Evolutionary conservation across 73 alveolate species (phyloP).

Genomic region (Stentor coeruleus): DNA sequence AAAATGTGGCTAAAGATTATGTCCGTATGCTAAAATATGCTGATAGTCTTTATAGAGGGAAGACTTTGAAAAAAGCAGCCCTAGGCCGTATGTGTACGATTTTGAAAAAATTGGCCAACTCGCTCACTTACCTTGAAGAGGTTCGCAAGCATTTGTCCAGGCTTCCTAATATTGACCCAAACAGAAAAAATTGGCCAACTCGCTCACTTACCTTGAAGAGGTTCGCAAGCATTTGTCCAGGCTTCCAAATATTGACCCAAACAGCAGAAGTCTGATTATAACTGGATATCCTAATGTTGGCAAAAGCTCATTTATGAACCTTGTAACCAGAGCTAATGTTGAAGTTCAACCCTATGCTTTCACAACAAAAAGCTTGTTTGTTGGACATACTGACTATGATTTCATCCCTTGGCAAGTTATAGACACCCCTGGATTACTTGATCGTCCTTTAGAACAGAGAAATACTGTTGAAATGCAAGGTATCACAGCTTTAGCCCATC

Average conservation of each 20-base stretch:
- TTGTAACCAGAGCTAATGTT: slow-evolving; percentile 88
- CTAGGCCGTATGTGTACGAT: slow-evolving; percentile 97
- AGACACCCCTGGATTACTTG: slow-evolving; percentile 99
- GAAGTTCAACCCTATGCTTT: slow-evolving; percentile 97
- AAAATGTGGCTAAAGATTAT: slow-evolving; percentile 96
- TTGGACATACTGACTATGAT: slow-evolving; percentile 99
- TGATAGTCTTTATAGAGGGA: slow-evolving; percentile 98
- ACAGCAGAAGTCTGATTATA: slow-evolving; percentile 85
- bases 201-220: slow-evolving; percentile 97
- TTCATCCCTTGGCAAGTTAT: slow-evolving; percentile 97
- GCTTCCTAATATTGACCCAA: slow-evolving; percentile 98
- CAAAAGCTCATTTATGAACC: slow-evolving; percentile 97
- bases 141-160: slow-evolving; percentile 99
- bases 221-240: slow-evolving; percentile 99
- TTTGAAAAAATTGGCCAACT: slow-evolving; percentile 95
- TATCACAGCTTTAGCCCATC: slow-evolving; percentile 99
- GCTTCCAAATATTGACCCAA: slow-evolving; percentile 98
- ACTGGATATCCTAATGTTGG: slow-evolving; percentile 99
- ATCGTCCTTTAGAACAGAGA: slow-evolving; percentile 96
- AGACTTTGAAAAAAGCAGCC: slow-evolving; percentile 97
- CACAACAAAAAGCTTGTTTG: slow-evolving; percentile 98
- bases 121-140: slow-evolving; percentile 97
- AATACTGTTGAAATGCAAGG: slow-evolving; percentile 99
- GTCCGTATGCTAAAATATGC: slow-evolving; percentile 98
- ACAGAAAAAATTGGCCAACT: slow-evolving; percentile 96